A percentile compares a stretch with the other conserved stretches of the same genome.
Evolutionary conservation across 805 yeast species (phyloP).

Genomic region (Wickerhamomyces mucosus): DNA sequence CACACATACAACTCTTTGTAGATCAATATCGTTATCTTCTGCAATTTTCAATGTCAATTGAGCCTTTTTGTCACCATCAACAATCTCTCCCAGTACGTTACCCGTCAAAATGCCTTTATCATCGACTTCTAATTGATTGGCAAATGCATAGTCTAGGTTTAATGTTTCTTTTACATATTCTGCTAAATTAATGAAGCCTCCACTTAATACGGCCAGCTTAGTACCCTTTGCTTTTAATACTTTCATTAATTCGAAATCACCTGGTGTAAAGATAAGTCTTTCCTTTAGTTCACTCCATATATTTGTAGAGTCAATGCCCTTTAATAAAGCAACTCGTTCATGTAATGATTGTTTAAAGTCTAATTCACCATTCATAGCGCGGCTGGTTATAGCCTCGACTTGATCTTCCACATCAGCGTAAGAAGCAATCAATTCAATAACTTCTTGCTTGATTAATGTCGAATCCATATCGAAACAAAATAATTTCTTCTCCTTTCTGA

Average conservation of each 20-base stretch:
- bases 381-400: constrained; percentile 81
- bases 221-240: constrained; percentile 54
- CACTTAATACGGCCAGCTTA: constrained; percentile 80
- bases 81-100: constrained; percentile 66
- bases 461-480: constrained; percentile 98
- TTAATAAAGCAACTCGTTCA: constrained; percentile 67
- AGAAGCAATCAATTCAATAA: constrained; percentile 90
- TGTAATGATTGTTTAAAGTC: constrained; percentile 79
- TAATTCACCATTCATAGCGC: constrained; percentile 95
- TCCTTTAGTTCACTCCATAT: constrained; percentile 74
- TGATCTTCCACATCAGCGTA: constrained; percentile 83
- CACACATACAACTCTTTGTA: constrained; percentile 60
- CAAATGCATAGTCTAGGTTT: constrained; percentile 79
- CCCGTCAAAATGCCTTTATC: constrained; percentile 54
- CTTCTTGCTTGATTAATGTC: constrained; percentile 91
- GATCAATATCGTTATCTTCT: constrained; percentile 38
- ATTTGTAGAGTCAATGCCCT: constrained; percentile 60
- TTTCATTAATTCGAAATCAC: constrained; percentile 63
- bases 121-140: constrained; percentile 55
- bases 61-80: constrained; percentile 81
- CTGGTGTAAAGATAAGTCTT: constrained; percentile 70
- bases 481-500: constrained; percentile 35
- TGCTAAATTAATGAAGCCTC: constrained; percentile 92
- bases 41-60: constrained; percentile 57
- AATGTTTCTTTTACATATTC: constrained; percentile 56